A percentile compares a stretch with the other conserved stretches of the same genome.
phyloP scores from a whole-genome alignment of 179 eudicot species.

The Beta corolliflora region DNA sequence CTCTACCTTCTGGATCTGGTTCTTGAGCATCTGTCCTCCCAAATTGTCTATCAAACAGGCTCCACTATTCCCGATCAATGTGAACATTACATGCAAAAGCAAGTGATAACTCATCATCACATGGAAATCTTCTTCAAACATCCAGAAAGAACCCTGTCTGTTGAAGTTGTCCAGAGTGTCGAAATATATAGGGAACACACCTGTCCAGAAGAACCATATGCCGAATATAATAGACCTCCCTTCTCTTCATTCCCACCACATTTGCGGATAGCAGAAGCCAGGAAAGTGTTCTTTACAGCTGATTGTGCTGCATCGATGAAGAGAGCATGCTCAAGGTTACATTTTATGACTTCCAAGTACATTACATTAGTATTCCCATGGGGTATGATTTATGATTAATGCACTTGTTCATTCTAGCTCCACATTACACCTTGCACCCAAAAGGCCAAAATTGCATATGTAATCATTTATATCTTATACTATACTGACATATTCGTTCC shows the following conservation, averaged over 20 bases:
- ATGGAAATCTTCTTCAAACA: slow-evolving; percentile 2
- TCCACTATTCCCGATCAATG: slow-evolving; percentile 63
- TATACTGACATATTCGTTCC: background rate
- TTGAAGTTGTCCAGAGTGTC: slow-evolving; percentile 2
- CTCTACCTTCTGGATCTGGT: slow-evolving; percentile 96
- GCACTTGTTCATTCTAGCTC: background rate
- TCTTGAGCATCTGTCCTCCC: slow-evolving; percentile 87
- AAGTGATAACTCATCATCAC: slow-evolving; percentile 7
- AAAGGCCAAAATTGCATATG: background rate
- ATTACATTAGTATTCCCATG: background rate
- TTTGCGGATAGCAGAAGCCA: slow-evolving; percentile 87
- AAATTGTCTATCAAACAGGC: slow-evolving; percentile 71
- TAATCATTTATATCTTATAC: background rate
- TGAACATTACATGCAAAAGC: slow-evolving; percentile 20
- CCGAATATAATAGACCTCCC: slow-evolving; percentile 64
- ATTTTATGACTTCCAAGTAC: background rate
- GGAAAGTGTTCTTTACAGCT: slow-evolving; percentile 71
- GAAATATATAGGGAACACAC: slow-evolving; percentile 27
- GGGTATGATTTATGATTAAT: background rate
- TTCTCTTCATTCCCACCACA: slow-evolving; percentile 98
- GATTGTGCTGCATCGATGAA: slow-evolving; percentile 66
- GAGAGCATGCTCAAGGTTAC: slow-evolving; percentile 16
- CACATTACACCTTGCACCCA: background rate
- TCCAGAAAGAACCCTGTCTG: background rate
- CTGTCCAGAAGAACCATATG: slow-evolving; percentile 95